phyloP scores from a whole-genome alignment of 2,329 filamentous ascomycete species.

The Raffaelea deltoideospora region DNA sequence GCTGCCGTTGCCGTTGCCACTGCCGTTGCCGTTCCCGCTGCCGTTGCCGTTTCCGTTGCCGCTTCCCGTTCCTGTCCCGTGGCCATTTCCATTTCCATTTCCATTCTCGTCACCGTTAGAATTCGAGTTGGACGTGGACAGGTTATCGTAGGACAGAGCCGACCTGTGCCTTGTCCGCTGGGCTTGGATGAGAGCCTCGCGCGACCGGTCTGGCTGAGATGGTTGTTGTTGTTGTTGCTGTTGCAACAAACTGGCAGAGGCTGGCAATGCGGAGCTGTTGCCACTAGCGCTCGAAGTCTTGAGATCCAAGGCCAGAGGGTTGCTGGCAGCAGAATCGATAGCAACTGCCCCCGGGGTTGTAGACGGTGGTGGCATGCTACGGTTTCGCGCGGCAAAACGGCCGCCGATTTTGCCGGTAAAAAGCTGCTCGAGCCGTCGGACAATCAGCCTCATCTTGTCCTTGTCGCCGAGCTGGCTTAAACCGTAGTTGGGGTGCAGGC shows the following conservation, averaged over 20 bases:
- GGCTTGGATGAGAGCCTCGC: slow-evolving; percentile 34
- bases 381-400: slow-evolving; percentile 19
- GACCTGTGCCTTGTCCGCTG: slow-evolving; percentile 20
- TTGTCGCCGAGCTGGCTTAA: slow-evolving; percentile 46
- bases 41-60: slow-evolving; percentile 3
- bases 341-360: background rate
- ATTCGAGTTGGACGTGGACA: slow-evolving; percentile 30
- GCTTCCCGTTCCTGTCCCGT: slow-evolving; percentile 14
- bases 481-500: slow-evolving; percentile 45
- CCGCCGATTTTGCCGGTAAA: slow-evolving; percentile 56
- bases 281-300: too few relatives aligned
- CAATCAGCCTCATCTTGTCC: slow-evolving; percentile 62
- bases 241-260: background rate
- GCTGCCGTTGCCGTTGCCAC: slow-evolving; percentile 14
- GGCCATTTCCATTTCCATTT: background rate
- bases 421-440: slow-evolving; percentile 61
- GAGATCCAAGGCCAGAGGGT: too few relatives aligned
- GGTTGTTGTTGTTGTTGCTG: too few relatives aligned
- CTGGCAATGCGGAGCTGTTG: background rate
- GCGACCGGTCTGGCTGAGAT: slow-evolving; percentile 8
- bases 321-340: background rate
- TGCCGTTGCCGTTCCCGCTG: slow-evolving; percentile 16
- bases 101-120: slow-evolving; percentile 26
- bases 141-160: slow-evolving; percentile 24
- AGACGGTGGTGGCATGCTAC: slow-evolving; percentile 3